Base-by-base conservation (phyloP, 768 basidiomycete genomes). In the Xanthoconium purpureum region DNA sequence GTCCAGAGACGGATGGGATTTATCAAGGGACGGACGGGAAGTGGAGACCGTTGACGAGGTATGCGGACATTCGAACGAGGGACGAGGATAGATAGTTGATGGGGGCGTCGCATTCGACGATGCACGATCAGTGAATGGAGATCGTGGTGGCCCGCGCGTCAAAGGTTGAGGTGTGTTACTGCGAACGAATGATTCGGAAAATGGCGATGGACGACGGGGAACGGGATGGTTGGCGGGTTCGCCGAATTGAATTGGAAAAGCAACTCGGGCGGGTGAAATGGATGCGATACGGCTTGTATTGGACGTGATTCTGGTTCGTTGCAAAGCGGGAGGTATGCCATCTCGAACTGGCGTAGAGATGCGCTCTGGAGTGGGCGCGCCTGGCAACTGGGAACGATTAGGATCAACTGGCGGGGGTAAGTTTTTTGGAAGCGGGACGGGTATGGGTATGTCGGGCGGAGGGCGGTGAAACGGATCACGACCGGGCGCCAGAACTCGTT, bases 401-500 rank as follows among this genome's bases (percentile, higher is more conserved):
- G 44, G 57, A 36, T 57, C 50, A n/a, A 56, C 33, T 24, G 57
- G 28, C n/a, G 49, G 38, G 32, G 39, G 10, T 1, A 36, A 37
- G 7, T 24, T 39, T 43, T 47, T 47, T 18, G 63, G 58, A 11
- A 55, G 40, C 33, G 59, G 48, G 37, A 54, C 32, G 24, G 29
- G 28, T 39, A 35, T 48, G 55, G 65, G 62, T 5, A 63, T 66
- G 48, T 56, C 55, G 29, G 76, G 66, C 1, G 63, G 56, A 56
- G 54, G 39, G 48, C 69, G 61, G 33, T 67, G 69, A 29, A 58
- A 65, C 37, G 65, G 66, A 64, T 74, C 71, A 60, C 56, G 64
- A 50, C 44, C 51, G 33, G 50, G 58, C 18, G 60, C 37, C 30
- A 54, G 57, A 48, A 47, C 45, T 12, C 49, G 62, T 32, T 42